Conservation (phyloP, 192 early-diverging fungal genomes). For the Irineochytrium annulatum region DNA sequence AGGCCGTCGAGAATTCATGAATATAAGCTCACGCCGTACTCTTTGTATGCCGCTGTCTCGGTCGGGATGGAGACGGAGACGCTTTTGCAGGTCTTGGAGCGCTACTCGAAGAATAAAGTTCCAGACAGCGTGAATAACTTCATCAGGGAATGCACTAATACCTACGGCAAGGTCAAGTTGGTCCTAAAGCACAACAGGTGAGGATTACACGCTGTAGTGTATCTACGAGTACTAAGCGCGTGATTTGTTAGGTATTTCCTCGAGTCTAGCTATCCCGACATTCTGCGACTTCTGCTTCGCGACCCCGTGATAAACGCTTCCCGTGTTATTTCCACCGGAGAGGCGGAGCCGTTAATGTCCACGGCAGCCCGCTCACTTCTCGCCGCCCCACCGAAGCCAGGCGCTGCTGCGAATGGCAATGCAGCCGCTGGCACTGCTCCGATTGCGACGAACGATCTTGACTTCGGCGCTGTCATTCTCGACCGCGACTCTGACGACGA, state of each 20-base stretch:
- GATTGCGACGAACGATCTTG: slow-evolving; percentile 19
- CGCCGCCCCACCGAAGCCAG: slow-evolving; percentile 1
- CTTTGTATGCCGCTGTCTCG: slow-evolving; percentile 95
- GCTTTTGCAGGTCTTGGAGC: slow-evolving; percentile 86
- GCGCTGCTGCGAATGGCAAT: not conserved
- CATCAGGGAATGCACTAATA: slow-evolving; percentile 85
- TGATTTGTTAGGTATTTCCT: slow-evolving; percentile 68
- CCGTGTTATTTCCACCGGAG: slow-evolving; percentile 50
- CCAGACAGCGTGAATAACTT: slow-evolving; percentile 74
- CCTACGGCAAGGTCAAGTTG: slow-evolving; percentile 95
- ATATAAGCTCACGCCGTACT: slow-evolving; percentile 93
- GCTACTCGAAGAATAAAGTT: slow-evolving; percentile 67
- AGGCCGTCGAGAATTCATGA: slow-evolving; percentile 71
- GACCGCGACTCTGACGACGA: slow-evolving; percentile 53
- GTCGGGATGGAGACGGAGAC: slow-evolving; percentile 91
- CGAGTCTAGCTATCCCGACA: slow-evolving; percentile 88
- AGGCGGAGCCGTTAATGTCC: not conserved
- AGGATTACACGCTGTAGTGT: not conserved
- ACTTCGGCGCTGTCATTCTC: slow-evolving; percentile 54
- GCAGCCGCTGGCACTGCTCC: not conserved
- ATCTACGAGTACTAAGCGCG: not conserved
- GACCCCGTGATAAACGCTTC: slow-evolving; percentile 71
- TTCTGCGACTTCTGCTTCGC: slow-evolving; percentile 76
- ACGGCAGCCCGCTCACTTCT: not conserved
- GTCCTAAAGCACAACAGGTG: slow-evolving; percentile 88